These are phyloP conservation scores for Castanea mollissima DNA, from an alignment of 306 rosid genomes.

Conservation along the genomic window DNA sequence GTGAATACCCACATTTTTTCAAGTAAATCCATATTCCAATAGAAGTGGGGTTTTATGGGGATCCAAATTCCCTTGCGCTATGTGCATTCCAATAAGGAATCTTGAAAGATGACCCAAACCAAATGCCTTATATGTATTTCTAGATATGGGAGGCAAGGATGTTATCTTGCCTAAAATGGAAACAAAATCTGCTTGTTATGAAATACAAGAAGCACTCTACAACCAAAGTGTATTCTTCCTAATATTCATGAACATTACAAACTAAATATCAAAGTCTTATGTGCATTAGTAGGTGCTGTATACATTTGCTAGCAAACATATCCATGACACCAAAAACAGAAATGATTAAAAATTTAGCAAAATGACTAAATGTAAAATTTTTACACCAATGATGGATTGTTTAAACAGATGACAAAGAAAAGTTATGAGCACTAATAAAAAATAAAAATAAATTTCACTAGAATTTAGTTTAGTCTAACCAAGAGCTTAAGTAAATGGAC, in stretches of 20 bases:
- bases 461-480: background rate
- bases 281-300: background rate
- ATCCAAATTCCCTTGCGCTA: too few relatives aligned
- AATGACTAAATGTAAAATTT: background rate
- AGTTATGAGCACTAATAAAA: background rate
- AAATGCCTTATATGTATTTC: background rate
- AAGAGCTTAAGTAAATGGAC: constrained; percentile 8
- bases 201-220: background rate
- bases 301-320: background rate
- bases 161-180: background rate
- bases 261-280: background rate
- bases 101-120: too few relatives aligned
- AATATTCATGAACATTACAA: too few relatives aligned
- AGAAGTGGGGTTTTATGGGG: too few relatives aligned
- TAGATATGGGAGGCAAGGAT: background rate
- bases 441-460: constrained; percentile 5
- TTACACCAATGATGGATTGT: background rate
- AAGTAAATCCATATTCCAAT: too few relatives aligned
- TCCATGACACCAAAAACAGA: background rate
- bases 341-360: background rate
- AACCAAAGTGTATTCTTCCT: background rate
- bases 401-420: background rate
- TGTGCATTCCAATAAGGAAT: too few relatives aligned
- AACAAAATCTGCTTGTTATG: background rate
- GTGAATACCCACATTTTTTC: too few relatives aligned